Base-by-base conservation (phyloP, 768 basidiomycete genomes). In the Mycena metata region DNA sequence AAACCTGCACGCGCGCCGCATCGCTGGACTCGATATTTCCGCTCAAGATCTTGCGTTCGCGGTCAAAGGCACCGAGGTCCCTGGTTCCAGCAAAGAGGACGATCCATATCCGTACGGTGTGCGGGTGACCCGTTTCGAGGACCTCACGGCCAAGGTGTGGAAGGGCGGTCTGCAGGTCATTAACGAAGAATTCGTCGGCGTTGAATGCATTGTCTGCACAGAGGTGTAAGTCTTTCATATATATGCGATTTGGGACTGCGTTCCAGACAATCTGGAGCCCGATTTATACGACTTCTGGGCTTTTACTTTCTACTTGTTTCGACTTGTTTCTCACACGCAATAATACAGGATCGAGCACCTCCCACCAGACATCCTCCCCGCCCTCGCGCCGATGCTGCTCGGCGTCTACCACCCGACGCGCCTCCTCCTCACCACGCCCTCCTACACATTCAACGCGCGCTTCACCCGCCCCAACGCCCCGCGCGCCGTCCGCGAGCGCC, bases 381-480 rank as follows among this genome's bases (percentile, higher is more conserved):
- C 83, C 21, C 92, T 95, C 71, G 87, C 90, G 9, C 91, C 92
- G 5, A 77, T 90, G 56, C 79, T 96, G 16, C 85, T 97, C 15
- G 94, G 95, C 0, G 81, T 86, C 36, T 97, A 97, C 73, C 89
- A 88, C 61, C 95, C 96, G 0, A 83, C 84, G 30, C 74, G 91
- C 47, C 83, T 95, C 49, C 84, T 97, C 23, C 75, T 96, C 73
- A 96, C 95, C 0, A 97, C 95, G 0, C 95, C 95, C 0, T 93
- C 92, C 3, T 96, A 91, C 80, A 89, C 86, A 2, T 97, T 92
- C 83, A 96, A 95, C 70, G 84, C 83, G 21, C 88, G 90, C 1
- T 95, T 94, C 81, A 86, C 88, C 0, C 76, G 87, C 1, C 92
- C 91, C 0, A 82, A 79, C 42, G 76, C 79, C 0, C 79, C 79